phyloP scores from a whole-genome alignment of 208 protist genomes.

The Tritrichomonas musculus region DNA sequence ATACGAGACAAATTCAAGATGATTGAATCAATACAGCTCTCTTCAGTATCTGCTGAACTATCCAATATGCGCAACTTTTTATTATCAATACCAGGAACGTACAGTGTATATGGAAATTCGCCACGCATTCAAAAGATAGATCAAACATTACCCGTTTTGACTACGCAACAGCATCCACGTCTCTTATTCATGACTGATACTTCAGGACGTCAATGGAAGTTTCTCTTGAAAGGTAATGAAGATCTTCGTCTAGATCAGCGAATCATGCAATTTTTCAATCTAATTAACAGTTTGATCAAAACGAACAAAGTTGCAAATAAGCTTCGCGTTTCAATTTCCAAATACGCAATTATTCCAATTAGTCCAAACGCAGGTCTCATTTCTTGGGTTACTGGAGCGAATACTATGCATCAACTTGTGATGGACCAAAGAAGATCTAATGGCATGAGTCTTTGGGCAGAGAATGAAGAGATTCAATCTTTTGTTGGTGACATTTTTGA shows the following conservation, averaged over 20 bases:
- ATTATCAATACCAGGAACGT: background rate
- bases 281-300: background rate
- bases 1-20: background rate
- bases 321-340: background rate
- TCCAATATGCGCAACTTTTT: background rate
- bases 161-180: conserved; percentile 28
- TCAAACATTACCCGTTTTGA: background rate
- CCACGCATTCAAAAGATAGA: background rate
- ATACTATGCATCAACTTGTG: conserved; percentile 30
- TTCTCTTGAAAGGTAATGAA: conserved; percentile 37
- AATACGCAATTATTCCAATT: conserved; percentile 30
- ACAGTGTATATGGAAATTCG: background rate
- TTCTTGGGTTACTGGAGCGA: background rate
- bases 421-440: conserved; percentile 19
- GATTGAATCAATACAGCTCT: background rate
- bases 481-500: background rate
- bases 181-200: background rate
- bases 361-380: background rate
- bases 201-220: background rate
- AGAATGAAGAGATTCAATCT: background rate
- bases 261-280: conserved; percentile 35
- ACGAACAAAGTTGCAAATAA: background rate
- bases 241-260: conserved; percentile 29
- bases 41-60: background rate
- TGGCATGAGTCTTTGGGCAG: background rate